These are phyloP conservation scores for Agaricus subrufescens DNA, from an alignment of 768 basidiomycete genomes.

Conservation along the genomic window DNA sequence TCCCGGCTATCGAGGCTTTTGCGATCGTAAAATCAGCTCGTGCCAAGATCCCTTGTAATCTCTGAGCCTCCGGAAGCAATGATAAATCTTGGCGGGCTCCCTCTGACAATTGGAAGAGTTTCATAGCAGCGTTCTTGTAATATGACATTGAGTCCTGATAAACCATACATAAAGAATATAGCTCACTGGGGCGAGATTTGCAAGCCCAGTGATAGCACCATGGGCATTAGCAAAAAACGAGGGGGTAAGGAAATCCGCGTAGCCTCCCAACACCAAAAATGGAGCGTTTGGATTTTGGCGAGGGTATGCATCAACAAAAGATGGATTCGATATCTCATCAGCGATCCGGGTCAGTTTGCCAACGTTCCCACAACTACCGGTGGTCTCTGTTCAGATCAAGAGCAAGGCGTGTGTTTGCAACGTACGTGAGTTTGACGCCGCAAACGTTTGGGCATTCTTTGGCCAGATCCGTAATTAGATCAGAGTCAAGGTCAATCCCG, in stretches of 20 bases:
- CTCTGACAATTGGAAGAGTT: conserved; percentile 59
- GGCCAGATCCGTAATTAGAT: conserved; percentile 79
- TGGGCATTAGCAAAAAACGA: conserved; percentile 70
- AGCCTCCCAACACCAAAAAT: conserved; percentile 87
- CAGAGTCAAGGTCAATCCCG: conserved; percentile 89
- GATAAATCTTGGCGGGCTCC: conserved; percentile 49
- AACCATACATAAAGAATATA: conserved; percentile 9
- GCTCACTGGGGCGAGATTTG: conserved; percentile 73
- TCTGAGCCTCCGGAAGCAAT: conserved; percentile 63
- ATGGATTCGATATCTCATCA: conserved; percentile 51
- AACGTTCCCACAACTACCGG: conserved; percentile 76
- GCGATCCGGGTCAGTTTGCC: conserved; percentile 88
- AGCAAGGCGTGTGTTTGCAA: conserved; percentile 12
- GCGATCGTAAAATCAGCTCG: conserved; percentile 78
- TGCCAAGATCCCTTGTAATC: conserved; percentile 76
- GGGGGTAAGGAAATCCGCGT: conserved; percentile 76
- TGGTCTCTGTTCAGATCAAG: conserved; percentile 9
- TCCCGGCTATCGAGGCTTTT: conserved; percentile 73
- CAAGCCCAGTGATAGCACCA: conserved; percentile 89
- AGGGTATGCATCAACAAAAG: conserved; percentile 56
- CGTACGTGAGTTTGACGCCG: conserved; percentile 88
- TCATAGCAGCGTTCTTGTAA: conserved; percentile 49
- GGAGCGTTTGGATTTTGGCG: conserved; percentile 62
- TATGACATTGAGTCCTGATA: not conserved
- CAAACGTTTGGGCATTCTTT: conserved; percentile 68